phyloP scores from a whole-genome alignment of 768 basidiomycete species.

The Agaricus subrufescens region DNA sequence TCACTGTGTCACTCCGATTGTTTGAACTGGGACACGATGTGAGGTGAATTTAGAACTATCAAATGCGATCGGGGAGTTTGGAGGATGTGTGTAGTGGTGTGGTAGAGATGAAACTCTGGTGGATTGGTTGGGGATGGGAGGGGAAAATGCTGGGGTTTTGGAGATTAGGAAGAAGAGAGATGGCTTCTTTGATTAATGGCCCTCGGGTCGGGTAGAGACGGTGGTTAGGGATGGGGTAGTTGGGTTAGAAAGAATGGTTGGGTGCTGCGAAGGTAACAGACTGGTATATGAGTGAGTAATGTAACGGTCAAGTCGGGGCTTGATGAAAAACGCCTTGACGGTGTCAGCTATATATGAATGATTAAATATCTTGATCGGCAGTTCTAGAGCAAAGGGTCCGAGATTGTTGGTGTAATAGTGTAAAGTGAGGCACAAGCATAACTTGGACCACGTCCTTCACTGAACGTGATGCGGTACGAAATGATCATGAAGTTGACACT shows the following conservation, averaged over 20 bases:
- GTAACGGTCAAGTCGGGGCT: neutral
- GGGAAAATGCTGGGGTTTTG: neutral
- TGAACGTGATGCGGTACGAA: neutral
- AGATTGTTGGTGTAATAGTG: neutral
- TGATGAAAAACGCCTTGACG: neutral
- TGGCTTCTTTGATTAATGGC: neutral
- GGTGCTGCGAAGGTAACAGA: neutral
- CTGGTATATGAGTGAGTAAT: neutral
- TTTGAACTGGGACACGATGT: neutral
- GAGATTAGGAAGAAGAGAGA: neutral
- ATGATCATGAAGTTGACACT: neutral
- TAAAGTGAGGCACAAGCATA: neutral
- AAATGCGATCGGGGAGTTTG: neutral
- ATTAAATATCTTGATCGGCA: constrained; percentile 4
- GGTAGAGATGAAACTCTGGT: neutral
- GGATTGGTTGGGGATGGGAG: no score
- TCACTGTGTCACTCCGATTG: constrained; percentile 6
- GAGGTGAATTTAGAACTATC: neutral
- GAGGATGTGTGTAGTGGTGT: neutral
- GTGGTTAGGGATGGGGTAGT: neutral
- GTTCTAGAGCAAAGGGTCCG: neutral
- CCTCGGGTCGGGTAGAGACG: neutral
- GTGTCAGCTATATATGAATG: constrained; percentile 3
- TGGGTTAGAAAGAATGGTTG: neutral
- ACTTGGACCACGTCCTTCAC: no score